phyloP scores from a whole-genome alignment of 2,329 filamentous ascomycete species.

The Colletotrichum godetiae region DNA sequence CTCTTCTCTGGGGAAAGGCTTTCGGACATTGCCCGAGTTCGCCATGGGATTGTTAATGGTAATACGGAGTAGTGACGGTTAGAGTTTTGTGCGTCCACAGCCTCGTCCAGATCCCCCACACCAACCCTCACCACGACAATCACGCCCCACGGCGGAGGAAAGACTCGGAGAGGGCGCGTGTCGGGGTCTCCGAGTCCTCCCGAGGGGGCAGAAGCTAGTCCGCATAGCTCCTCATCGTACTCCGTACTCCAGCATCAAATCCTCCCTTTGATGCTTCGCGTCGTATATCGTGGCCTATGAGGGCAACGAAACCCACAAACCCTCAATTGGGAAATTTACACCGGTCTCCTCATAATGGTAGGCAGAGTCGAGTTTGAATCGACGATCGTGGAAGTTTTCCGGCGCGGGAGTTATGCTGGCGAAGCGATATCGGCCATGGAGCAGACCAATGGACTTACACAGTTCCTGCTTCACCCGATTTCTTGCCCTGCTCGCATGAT shows the following conservation, averaged over 20 bases:
- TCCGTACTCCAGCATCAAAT: too few relatives aligned
- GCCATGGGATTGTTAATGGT: constrained; percentile 8
- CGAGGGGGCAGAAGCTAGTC: not conserved
- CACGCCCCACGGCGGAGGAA: constrained; percentile 9
- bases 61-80: constrained; percentile 7
- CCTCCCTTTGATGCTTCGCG: not conserved
- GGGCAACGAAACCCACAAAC: not conserved
- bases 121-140: constrained; percentile 1
- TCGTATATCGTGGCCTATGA: not conserved
- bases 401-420: not conserved
- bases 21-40: constrained; percentile 33
- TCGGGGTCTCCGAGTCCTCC: constrained; percentile 26
- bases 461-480: not conserved
- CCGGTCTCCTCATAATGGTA: not conserved
- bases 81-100: constrained; percentile 26
- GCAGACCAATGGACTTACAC: constrained; percentile 11
- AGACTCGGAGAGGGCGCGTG: constrained; percentile 1
- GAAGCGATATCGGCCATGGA: not conserved
- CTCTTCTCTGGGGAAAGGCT: constrained; percentile 10
- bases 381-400: not conserved
- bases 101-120: constrained; percentile 24
- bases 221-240: constrained; percentile 14
- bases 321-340: not conserved
- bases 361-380: not conserved
- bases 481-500: not conserved